These are phyloP conservation scores for Quercus phellos DNA, from an alignment of 331 rosid species.

Conservation along the genomic window DNA sequence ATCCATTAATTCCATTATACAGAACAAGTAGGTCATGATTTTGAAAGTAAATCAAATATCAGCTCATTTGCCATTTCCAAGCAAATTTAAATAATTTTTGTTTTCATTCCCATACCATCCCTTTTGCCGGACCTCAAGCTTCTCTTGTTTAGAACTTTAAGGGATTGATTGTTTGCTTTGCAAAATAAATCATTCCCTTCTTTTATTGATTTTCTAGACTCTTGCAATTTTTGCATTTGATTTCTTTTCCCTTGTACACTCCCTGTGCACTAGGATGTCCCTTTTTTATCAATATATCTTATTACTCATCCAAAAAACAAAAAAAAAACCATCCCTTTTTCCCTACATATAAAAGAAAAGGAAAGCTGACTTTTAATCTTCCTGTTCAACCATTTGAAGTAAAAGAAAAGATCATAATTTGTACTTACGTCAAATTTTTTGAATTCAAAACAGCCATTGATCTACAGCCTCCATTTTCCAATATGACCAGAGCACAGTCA, in stretches of 20 bases:
- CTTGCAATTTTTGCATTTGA: no score
- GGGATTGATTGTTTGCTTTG: no score
- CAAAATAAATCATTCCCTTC: no score
- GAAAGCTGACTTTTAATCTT: conserved; percentile 5
- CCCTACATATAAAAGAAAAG: neutral
- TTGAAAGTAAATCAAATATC: neutral
- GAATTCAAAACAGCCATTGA: conserved; percentile 81
- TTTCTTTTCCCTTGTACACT: no score
- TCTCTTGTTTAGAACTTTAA: no score
- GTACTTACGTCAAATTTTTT: conserved; percentile 79
- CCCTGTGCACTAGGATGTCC: no score
- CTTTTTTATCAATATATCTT: no score
- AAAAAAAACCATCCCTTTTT: neutral
- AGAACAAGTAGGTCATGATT: neutral
- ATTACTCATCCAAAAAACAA: no score
- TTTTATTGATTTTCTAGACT: no score
- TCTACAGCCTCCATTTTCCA: conserved; percentile 94
- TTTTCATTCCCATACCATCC: neutral
- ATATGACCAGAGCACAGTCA: conserved; percentile 86
- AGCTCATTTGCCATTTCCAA: neutral
- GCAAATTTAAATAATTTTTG: neutral
- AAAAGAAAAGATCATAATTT: neutral
- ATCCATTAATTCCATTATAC: neutral
- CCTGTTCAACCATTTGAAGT: neutral
- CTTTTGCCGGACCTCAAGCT: neutral